Conservation (phyloP, 257 asterid species). For the Salvia miltiorrhiza region DNA sequence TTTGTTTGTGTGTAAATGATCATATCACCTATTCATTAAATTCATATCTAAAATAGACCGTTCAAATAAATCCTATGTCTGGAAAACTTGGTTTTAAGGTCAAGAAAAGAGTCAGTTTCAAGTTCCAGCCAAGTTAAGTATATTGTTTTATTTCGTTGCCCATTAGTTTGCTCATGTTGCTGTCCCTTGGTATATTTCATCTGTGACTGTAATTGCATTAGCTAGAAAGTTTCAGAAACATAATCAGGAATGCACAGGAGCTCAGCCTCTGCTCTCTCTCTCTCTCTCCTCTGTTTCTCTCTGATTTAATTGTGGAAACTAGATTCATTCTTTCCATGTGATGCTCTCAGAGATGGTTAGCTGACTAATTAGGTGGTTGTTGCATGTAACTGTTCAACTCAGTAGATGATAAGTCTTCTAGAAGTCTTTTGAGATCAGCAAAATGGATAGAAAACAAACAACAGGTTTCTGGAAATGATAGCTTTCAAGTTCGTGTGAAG, state of each 20-base stretch:
- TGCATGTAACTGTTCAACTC: too few species aligned
- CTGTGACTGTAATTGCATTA: too few species aligned
- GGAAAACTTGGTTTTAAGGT: not conserved
- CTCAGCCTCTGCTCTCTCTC: not conserved
- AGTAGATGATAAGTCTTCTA: slow-evolving; percentile 28
- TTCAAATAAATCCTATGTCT: not conserved
- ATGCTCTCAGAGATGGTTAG: too few species aligned
- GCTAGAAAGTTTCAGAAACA: too few species aligned
- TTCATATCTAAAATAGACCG: not conserved
- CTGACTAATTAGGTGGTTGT: too few species aligned
- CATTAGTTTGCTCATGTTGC: not conserved
- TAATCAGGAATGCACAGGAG: slow-evolving; percentile 12
- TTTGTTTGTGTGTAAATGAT: not conserved
- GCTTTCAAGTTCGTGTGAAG: too few species aligned
- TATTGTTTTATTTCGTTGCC: not conserved
- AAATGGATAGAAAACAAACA: too few species aligned
- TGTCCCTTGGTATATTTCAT: too few species aligned
- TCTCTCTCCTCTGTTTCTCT: too few species aligned
- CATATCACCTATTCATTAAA: not conserved
- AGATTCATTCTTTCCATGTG: too few species aligned
- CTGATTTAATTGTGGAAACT: slow-evolving; percentile 9
- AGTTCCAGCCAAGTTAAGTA: not conserved
- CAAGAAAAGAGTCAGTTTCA: not conserved
- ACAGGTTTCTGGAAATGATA: too few species aligned
- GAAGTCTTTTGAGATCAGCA: too few species aligned